A percentile compares a stretch with the other conserved stretches of the same genome.
These are phyloP conservation scores for Chloranthus sessilifolius DNA, from an alignment of 164 flowering plant genomes.

Conservation along the genomic window DNA sequence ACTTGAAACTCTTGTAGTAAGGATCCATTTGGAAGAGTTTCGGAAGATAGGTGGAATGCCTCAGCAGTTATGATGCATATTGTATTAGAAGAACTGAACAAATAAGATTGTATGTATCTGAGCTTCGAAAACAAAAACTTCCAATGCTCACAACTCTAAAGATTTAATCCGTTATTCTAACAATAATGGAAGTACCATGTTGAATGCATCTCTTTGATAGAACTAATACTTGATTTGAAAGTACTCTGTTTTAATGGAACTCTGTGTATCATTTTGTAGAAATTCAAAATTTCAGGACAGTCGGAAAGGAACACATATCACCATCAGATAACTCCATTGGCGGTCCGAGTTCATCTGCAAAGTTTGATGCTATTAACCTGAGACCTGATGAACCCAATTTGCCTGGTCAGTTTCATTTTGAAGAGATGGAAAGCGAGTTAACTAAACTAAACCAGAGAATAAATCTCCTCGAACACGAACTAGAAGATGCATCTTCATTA, in stretches of 20 bases:
- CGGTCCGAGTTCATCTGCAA: slow-evolving; percentile 2
- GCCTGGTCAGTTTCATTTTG: slow-evolving; percentile 23
- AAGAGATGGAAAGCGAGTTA: slow-evolving; percentile 23
- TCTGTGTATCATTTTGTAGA: slow-evolving; percentile 37
- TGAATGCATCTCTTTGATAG: too few relatives aligned
- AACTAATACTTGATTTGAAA: too few relatives aligned
- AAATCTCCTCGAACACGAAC: slow-evolving; percentile 30
- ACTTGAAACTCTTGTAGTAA: too few relatives aligned
- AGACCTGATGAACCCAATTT: slow-evolving; percentile 18
- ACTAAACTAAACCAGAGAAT: slow-evolving; percentile 27
- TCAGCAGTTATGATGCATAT: too few relatives aligned
- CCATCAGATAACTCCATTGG: slow-evolving; percentile 6
- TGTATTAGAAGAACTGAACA: too few relatives aligned
- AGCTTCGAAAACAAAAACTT: too few relatives aligned
- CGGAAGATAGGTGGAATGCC: too few relatives aligned
- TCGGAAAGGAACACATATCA: slow-evolving; percentile 39
- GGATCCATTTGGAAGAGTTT: too few relatives aligned
- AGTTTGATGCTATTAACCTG: slow-evolving; percentile 9
- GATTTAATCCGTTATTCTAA: too few relatives aligned
- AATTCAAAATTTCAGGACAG: slow-evolving; percentile 39
- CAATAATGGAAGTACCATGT: too few relatives aligned
- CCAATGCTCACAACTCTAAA: too few relatives aligned
- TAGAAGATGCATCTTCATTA: slow-evolving; percentile 28
- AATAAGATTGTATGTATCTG: too few relatives aligned
- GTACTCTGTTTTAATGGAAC: neutral